A percentile compares a stretch with the other conserved stretches of the same genome.
Evolutionary conservation across 257 asterid species (phyloP).

Genomic region (Avicennia marina): DNA sequence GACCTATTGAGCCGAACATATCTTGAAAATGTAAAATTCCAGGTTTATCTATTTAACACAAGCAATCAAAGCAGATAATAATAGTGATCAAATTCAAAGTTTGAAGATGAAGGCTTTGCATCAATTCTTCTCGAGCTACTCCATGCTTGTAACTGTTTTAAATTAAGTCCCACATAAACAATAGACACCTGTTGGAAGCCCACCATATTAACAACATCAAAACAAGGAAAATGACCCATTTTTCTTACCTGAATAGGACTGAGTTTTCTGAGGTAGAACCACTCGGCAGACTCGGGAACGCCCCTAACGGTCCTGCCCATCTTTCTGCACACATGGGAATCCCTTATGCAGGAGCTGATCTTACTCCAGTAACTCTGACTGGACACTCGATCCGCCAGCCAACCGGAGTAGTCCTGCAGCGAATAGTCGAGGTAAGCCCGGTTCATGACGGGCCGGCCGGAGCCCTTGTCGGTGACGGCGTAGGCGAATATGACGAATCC

Average conservation of each 20-base stretch:
- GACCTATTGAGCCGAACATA: too few relatives aligned
- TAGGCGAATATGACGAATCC: conserved; percentile 82
- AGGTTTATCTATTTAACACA: too few relatives aligned
- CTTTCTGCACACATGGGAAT: conserved; percentile 50
- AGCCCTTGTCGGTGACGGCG: conserved; percentile 79
- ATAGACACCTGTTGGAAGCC: not conserved
- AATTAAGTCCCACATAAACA: too few relatives aligned
- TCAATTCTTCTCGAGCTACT: too few relatives aligned
- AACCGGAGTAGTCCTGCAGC: conserved; percentile 65
- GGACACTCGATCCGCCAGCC: conserved; percentile 76
- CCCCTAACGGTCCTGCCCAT: conserved; percentile 35
- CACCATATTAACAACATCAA: not conserved
- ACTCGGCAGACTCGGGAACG: conserved; percentile 54
- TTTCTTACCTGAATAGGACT: conserved; percentile 54
- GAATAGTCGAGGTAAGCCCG: conserved; percentile 59
- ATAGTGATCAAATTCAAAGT: too few relatives aligned
- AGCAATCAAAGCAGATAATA: too few relatives aligned
- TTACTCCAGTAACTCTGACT: conserved; percentile 50
- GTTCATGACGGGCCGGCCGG: conserved; percentile 60
- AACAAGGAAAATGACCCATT: too few relatives aligned
- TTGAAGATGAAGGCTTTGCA: too few relatives aligned
- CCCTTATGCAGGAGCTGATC: conserved; percentile 72
- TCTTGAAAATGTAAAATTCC: too few relatives aligned
- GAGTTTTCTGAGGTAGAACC: conserved; percentile 50
- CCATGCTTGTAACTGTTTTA: too few relatives aligned